Base-by-base conservation (phyloP, 352 stramenopile genomes). In the Phytopythium mirpurense region DNA sequence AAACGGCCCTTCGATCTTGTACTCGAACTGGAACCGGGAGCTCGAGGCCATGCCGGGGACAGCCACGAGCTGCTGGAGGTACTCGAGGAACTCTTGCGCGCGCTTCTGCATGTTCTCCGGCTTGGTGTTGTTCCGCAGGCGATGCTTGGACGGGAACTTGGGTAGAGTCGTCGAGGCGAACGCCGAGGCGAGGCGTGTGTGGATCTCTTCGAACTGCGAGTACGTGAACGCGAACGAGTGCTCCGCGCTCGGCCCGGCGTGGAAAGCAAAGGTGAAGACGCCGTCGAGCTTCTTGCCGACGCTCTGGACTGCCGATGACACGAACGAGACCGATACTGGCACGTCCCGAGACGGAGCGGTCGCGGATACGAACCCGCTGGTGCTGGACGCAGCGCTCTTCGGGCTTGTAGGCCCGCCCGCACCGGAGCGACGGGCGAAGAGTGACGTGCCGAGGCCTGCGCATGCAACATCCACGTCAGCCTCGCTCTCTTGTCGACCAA, bases 31-130 rank as follows among this genome's bases (percentile, higher is more conserved):
- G 50, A 93, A 92, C 1, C 67, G 62, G 27, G 84, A 65, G 59
- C 77, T 88, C 41, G 65, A 63, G 15, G 88, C 41, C 23, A 93
- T 62, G 2, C 58, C 62, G 0, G 74, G 64, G 3, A 83, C 59
- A 0, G 63, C 56, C 7, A 92, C 60, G 7, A 93, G 60, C 24
- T 85, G 68, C 51, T 89, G 68, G 27, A 93, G 72, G 42, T 93
- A 93, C 46, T 82, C 52, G 19, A 83, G 64, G 32, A 92, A 80
- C 48, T 93, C 83, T 45, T 88, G 73, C 2, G 74, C 83, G n/a
- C 83, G 79, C 63, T 90, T 93, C 56, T 87, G 68, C 77, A 93
- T 88, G 37, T 91, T 91, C 24, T 93, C 83, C 0, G 81, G 75
- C 51, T 93, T 93, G 15, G 63, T 86, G 49, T 85, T 86, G 60